Percentiles rank a stretch among this genome's conserved stretches.
phyloP scores from a whole-genome alignment of 257 asterid genomes.

The Solanum dulcamara region DNA sequence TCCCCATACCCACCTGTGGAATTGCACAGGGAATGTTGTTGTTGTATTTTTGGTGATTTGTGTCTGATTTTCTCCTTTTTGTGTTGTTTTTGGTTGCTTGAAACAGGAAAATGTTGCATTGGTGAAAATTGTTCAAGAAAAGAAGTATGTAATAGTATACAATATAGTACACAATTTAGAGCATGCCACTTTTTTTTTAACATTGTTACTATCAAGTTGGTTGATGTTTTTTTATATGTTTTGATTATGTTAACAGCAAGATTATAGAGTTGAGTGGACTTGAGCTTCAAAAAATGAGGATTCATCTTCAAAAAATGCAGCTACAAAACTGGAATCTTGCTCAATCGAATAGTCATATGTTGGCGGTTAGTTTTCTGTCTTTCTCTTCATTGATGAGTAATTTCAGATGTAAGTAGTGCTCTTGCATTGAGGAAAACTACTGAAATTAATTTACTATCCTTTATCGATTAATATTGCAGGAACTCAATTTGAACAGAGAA shows the following conservation, averaged over 20 bases:
- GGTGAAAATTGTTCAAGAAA: constrained; percentile 67
- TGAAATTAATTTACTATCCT: background rate
- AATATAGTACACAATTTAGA: background rate
- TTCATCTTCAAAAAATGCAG: constrained; percentile 65
- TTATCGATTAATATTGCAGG: constrained; percentile 37
- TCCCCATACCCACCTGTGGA: background rate
- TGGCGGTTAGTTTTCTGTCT: constrained; percentile 36
- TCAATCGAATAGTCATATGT: constrained; percentile 67
- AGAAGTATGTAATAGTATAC: constrained; percentile 27
- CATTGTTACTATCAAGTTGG: background rate
- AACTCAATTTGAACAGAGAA: constrained; percentile 52
- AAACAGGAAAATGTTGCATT: constrained; percentile 71
- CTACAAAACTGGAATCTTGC: constrained; percentile 83
- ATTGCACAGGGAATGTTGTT: background rate
- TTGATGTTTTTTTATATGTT: background rate
- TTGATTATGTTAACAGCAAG: constrained; percentile 40
- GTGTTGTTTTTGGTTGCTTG: constrained; percentile 2
- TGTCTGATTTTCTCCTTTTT: background rate
- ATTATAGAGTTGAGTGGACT: constrained; percentile 60
- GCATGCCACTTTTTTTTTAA: background rate
- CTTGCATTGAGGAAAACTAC: background rate
- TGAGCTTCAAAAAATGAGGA: constrained; percentile 58
- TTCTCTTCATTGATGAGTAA: background rate
- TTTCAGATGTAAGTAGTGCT: background rate
- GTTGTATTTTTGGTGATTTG: background rate